Conservation (phyloP, 2,329 filamentous ascomycete genomes). For the Diplodia scrobiculata region DNA sequence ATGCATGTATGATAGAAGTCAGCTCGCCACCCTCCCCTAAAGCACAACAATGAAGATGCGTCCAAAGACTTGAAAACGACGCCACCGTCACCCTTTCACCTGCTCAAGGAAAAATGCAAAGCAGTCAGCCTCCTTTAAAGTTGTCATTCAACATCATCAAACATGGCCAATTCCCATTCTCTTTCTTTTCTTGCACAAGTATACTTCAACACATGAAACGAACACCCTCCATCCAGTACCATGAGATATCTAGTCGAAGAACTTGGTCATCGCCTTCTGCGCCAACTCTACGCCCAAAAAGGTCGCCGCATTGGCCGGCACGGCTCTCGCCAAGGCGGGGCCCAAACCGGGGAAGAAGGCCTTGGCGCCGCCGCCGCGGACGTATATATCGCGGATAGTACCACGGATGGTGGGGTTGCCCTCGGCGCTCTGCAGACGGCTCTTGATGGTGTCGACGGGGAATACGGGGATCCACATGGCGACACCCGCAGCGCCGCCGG, state of each 20-base stretch:
- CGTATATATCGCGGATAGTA: slow-evolving; percentile 81
- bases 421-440: slow-evolving; percentile 84
- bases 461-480: slow-evolving; percentile 99
- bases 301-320: slow-evolving; percentile 94
- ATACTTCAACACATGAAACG: neutral
- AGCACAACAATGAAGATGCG: neutral
- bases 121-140: neutral
- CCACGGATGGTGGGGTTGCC: slow-evolving; percentile 78
- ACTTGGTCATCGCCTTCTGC: slow-evolving; percentile 78
- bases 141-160: neutral
- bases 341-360: slow-evolving; percentile 98
- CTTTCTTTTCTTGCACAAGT: neutral
- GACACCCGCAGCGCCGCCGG: slow-evolving; percentile 86
- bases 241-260: slow-evolving; percentile 53
- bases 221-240: neutral
- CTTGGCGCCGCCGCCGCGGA: slow-evolving; percentile 77
- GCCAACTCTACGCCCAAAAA: slow-evolving; percentile 85
- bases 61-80: neutral
- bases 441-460: slow-evolving; percentile 96
- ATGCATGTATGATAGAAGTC: neutral
- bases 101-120: neutral
- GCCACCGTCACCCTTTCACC: neutral
- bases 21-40: neutral
- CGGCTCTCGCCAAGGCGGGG: slow-evolving; percentile 85
- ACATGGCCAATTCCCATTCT: neutral